Conservation (phyloP, 2,329 filamentous ascomycete genomes). For the Fusarium sarcochroum region DNA sequence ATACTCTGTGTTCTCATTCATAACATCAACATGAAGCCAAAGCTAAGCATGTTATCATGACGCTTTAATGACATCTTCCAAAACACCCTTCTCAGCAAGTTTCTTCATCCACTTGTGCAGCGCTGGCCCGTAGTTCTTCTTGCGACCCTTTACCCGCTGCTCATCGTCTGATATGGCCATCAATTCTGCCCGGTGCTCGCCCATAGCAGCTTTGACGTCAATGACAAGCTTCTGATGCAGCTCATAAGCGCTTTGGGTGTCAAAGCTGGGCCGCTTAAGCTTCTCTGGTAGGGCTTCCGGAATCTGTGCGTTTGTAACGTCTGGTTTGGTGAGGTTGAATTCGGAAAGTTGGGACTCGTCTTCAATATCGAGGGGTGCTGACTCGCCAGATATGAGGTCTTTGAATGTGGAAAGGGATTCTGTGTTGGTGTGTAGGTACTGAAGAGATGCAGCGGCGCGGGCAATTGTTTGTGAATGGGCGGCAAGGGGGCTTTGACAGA, state of each 20-base stretch:
- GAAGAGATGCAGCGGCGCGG: conserved; percentile 57
- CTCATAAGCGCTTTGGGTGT: conserved; percentile 49
- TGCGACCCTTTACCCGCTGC: conserved; percentile 66
- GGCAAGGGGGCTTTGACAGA: conserved; percentile 76
- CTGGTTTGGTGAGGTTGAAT: conserved; percentile 48
- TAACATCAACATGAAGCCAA: background rate
- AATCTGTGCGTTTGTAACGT: conserved; percentile 44
- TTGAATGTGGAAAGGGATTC: conserved; percentile 37
- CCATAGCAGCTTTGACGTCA: conserved; percentile 59
- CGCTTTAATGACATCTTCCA: conserved; percentile 61
- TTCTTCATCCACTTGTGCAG: conserved; percentile 78
- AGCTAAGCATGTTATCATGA: conserved; percentile 21
- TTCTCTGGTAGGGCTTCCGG: conserved; percentile 32
- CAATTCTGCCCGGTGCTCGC: conserved; percentile 65
- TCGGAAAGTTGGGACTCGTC: conserved; percentile 48
- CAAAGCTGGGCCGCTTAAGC: conserved; percentile 22
- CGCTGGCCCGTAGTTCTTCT: conserved; percentile 77
- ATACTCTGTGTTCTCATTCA: background rate
- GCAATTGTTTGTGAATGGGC: conserved; percentile 64
- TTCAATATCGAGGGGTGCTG: conserved; percentile 41
- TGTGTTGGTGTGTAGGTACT: conserved; percentile 55
- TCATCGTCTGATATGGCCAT: conserved; percentile 62
- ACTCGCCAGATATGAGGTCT: conserved; percentile 42
- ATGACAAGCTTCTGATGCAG: conserved; percentile 57
- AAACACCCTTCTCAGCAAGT: conserved; percentile 75